Evolutionary conservation across 2,329 filamentous ascomycete genomes (phyloP).

Genomic region (Sclerotinia sclerotiorum): DNA sequence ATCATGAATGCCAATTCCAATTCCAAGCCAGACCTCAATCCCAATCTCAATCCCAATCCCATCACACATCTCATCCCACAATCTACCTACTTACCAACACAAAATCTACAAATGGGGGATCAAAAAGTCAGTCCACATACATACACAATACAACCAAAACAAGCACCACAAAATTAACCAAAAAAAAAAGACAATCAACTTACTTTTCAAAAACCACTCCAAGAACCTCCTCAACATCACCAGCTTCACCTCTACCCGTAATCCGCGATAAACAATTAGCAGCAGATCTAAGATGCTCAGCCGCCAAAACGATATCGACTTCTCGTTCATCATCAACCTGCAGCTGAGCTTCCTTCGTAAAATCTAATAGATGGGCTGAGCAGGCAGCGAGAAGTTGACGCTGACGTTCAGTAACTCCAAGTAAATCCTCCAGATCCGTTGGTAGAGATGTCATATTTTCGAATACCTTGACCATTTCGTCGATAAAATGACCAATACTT

Average conservation of each 20-base stretch:
- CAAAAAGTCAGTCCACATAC: slow-evolving; percentile 17
- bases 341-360: slow-evolving; percentile 58
- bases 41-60: not conserved
- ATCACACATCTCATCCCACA: not conserved
- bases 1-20: not conserved
- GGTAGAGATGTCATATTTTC: slow-evolving; percentile 67
- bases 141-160: not conserved
- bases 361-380: slow-evolving; percentile 68
- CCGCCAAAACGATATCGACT: slow-evolving; percentile 83
- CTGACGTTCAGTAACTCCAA: slow-evolving; percentile 90
- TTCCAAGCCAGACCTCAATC: too few relatives aligned
- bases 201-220: slow-evolving; percentile 98
- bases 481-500: slow-evolving; percentile 43
- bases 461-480: slow-evolving; percentile 67
- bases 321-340: slow-evolving; percentile 45
- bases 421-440: slow-evolving; percentile 73
- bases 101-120: slow-evolving; percentile 31
- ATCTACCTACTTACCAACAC: slow-evolving; percentile 36
- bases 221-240: slow-evolving; percentile 92
- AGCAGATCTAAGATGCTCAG: slow-evolving; percentile 81
- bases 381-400: slow-evolving; percentile 76
- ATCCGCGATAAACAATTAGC: slow-evolving; percentile 80
- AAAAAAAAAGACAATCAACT: slow-evolving; percentile 8
- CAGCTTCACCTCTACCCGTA: slow-evolving; percentile 78
- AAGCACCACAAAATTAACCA: too few relatives aligned